phyloP scores from a whole-genome alignment of 441 rosid species.

The Arabidopsis lyrata region DNA sequence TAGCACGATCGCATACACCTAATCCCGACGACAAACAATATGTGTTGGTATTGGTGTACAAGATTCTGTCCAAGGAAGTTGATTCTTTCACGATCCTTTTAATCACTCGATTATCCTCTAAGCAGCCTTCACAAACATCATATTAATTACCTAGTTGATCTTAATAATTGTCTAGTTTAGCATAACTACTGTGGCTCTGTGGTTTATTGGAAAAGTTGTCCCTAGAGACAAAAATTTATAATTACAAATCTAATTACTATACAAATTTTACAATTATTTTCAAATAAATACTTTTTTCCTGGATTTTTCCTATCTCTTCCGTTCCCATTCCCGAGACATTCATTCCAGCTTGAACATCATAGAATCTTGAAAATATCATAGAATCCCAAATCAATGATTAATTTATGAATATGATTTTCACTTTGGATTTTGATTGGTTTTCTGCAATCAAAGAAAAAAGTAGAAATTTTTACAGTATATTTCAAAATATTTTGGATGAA shows the following conservation, averaged over 20 bases:
- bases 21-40: slow-evolving; percentile 11
- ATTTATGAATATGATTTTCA: neutral
- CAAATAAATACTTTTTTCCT: neutral
- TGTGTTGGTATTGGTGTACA: slow-evolving; percentile 1
- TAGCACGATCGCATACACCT: slow-evolving; percentile 2
- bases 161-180: neutral
- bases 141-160: neutral
- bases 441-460: neutral
- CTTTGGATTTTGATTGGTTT: neutral
- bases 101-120: neutral
- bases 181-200: neutral
- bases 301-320: neutral
- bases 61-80: neutral
- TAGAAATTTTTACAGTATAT: too few relatives aligned
- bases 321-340: neutral
- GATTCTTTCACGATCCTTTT: slow-evolving; percentile 19
- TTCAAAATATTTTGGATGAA: neutral
- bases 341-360: slow-evolving; percentile 3
- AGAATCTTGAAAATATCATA: neutral
- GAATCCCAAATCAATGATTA: neutral
- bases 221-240: too few relatives aligned
- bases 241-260: too few relatives aligned
- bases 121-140: neutral
- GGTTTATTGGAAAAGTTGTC: neutral
- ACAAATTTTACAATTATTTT: too few relatives aligned